phyloP scores from a whole-genome alignment of 768 basidiomycete genomes.

The Suillus variegatus region DNA sequence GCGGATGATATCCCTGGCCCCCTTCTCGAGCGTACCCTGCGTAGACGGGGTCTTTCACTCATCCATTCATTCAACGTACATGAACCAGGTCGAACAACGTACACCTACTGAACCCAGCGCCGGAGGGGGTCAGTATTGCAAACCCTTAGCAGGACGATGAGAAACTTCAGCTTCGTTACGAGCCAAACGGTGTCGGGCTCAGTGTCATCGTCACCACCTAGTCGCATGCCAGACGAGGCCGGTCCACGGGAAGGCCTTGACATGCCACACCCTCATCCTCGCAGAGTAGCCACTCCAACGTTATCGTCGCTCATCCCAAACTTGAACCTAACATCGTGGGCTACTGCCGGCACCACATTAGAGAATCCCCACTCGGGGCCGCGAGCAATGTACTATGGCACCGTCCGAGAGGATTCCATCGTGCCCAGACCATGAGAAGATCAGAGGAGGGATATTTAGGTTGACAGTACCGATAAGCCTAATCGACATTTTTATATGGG shows the following conservation, averaged over 20 bases:
- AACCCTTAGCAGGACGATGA: conserved; percentile 54
- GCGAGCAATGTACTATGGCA: conserved; percentile 4
- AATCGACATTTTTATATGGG: neutral
- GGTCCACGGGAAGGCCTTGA: conserved; percentile 9
- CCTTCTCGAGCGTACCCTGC: conserved; percentile 67
- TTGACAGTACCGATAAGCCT: neutral
- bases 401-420: conserved; percentile 20
- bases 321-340: conserved; percentile 34
- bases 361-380: conserved; percentile 13
- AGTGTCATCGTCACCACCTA: conserved; percentile 12
- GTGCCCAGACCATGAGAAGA: conserved; percentile 28
- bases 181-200: conserved; percentile 30
- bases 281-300: conserved; percentile 23
- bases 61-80: conserved; percentile 86
- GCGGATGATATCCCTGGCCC: conserved; percentile 48
- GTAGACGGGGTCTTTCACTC: conserved; percentile 87
- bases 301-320: conserved; percentile 32
- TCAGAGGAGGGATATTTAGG: conserved; percentile 25
- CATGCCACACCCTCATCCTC: conserved; percentile 20
- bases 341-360: conserved; percentile 23
- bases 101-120: conserved; percentile 4
- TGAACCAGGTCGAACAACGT: conserved; percentile 48
- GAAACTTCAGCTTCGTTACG: conserved; percentile 44
- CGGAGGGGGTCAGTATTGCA: conserved; percentile 47
- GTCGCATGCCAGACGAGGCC: conserved; percentile 7